Evolutionary conservation across 495 filamentous ascomycete genomes (phyloP).

Genomic region (Cetradonia linearis): DNA sequence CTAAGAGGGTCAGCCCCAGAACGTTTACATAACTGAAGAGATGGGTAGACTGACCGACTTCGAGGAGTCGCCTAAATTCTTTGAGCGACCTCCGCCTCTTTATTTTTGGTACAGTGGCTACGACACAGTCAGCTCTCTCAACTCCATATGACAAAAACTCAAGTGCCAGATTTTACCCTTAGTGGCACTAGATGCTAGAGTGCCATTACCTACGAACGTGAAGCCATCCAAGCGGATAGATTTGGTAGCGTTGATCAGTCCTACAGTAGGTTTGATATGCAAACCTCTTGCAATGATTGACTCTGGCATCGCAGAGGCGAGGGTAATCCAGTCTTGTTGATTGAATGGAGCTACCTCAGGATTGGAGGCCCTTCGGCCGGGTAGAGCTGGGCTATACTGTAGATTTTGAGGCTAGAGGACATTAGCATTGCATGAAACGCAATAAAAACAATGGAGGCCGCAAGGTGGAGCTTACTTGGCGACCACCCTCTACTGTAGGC

Average conservation of each 20-base stretch:
- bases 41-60: slow-evolving; percentile 14
- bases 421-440: not conserved
- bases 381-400: slow-evolving; percentile 12
- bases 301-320: slow-evolving; percentile 24
- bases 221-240: slow-evolving; percentile 33
- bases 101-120: slow-evolving; percentile 32
- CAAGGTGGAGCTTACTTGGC: slow-evolving; percentile 12
- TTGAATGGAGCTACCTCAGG: slow-evolving; percentile 5
- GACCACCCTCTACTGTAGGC: slow-evolving; percentile 8
- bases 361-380: slow-evolving; percentile 12
- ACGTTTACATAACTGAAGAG: not conserved
- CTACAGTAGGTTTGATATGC: slow-evolving; percentile 30
- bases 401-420: slow-evolving; percentile 4
- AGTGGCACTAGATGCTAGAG: slow-evolving; percentile 22
- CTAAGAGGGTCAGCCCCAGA: slow-evolving; percentile 4
- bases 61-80: slow-evolving; percentile 31
- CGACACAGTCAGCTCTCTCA: slow-evolving; percentile 5
- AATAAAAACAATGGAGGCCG: not conserved
- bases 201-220: slow-evolving; percentile 31
- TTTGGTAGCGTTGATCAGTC: slow-evolving; percentile 32
- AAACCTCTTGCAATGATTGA: slow-evolving; percentile 31
- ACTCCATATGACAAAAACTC: not conserved
- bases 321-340: slow-evolving; percentile 20
- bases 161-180: slow-evolving; percentile 20
- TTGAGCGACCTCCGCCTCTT: slow-evolving; percentile 35